Evolutionary conservation across 257 asterid species (phyloP).

Genomic region (Schizonepeta tenuifolia): DNA sequence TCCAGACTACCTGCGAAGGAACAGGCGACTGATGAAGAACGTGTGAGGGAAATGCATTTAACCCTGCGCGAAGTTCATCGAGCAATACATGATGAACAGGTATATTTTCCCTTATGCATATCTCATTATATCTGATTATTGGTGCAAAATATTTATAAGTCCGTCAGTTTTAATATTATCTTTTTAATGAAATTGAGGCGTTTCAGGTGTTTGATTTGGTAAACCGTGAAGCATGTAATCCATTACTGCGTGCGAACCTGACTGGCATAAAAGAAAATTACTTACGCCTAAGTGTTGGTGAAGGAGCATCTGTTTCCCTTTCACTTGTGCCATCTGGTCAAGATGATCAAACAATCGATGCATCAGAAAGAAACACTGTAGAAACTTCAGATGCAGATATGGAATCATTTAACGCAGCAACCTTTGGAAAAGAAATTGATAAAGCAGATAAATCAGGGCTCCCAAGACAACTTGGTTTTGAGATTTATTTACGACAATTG

Average conservation of each 20-base stretch:
- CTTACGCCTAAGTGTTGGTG: constrained; percentile 70
- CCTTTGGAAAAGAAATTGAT: constrained; percentile 45
- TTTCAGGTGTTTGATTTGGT: constrained; percentile 91
- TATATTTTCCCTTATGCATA: constrained; percentile 11
- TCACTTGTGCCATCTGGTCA: constrained; percentile 66
- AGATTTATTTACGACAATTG: constrained; percentile 79
- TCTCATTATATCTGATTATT: constrained; percentile 7
- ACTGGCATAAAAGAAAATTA: constrained; percentile 89
- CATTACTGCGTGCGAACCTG: constrained; percentile 65
- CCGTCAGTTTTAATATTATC: constrained; percentile 6
- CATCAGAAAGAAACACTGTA: constrained; percentile 38
- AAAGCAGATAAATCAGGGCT: constrained; percentile 50
- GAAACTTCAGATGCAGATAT: constrained; percentile 44
- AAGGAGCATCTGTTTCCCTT: constrained; percentile 80
- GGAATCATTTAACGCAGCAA: constrained; percentile 50
- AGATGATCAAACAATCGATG: constrained; percentile 46
- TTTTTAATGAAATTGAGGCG: constrained; percentile 13
- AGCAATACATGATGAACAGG: constrained; percentile 95
- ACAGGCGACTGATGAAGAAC: constrained; percentile 60
- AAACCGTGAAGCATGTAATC: constrained; percentile 85
- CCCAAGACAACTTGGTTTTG: constrained; percentile 73
- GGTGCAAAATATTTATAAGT: constrained; percentile 7
- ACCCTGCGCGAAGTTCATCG: constrained; percentile 77
- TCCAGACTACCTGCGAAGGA: constrained; percentile 51
- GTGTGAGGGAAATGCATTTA: constrained; percentile 68